Evolutionary conservation across 2,329 filamentous ascomycete species (phyloP), one percentile per base, ranked within the genome.

Genomic region (Colletotrichum cereale): DNA sequence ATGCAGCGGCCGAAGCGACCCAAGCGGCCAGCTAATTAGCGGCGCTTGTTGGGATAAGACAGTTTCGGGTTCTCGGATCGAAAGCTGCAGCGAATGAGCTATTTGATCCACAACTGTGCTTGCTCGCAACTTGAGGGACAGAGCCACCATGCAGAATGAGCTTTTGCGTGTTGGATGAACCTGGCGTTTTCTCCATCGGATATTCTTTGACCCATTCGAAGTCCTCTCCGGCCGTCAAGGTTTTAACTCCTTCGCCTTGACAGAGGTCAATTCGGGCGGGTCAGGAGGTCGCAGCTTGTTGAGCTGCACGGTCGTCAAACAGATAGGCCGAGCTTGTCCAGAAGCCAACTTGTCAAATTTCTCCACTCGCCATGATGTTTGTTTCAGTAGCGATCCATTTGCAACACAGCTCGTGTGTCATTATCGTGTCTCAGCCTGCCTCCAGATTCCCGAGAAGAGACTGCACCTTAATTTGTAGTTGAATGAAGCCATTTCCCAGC

Each of bases 91-190:
- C 56, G 6, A 44, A 56, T 67, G 5, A 44, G 38, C 61, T 40
- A 67, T 67, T 50, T 48, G 56, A 42, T 56, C 62, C 10, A 21
- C 18, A n/a, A 29, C 21, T 55, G n/a, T 10, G n/a, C 26, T 56
- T 47, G 1, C 38, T 48, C 8, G 16, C 31, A 6, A 56, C 7
- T 53, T 7, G 24, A 26, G 29, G 24, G 24, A 21, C n/a, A n/a
- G 31, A 36, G 6, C 52, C 34, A 42, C 38, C 50, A 11, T 34
- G 29, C 44, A 29, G 6, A 31, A 24, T 14, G 18, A 26, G 29
- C 58, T 47, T 31, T 47, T 29, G 21, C 40, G 38, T 68, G 58
- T 36, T 36, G 52, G 68, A 71, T 53, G 65, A 71, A 71, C 68
- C 26, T 63, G n/a, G 48, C 11, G 47, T 63, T 60, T 52, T 24